Conservation (phyloP, 2,329 filamentous ascomycete species). For the Diaporthe capsici region DNA sequence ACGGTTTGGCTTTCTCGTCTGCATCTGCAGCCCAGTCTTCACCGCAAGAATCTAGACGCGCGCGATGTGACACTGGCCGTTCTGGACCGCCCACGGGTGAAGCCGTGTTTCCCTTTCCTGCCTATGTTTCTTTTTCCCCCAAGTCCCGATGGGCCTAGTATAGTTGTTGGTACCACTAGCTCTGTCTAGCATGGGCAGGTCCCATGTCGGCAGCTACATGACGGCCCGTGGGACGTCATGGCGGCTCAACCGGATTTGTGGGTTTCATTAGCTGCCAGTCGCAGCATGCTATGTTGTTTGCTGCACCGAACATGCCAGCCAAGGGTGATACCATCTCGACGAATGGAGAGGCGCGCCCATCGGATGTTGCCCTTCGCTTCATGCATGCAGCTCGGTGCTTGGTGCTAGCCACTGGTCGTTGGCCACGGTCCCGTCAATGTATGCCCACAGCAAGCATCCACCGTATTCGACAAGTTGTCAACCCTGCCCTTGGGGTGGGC, state of each 20-base stretch:
- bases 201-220: not conserved
- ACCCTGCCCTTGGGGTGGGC: not conserved
- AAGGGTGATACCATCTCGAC: not conserved
- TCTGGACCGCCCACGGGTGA: not conserved
- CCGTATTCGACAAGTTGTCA: not conserved
- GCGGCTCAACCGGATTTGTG: constrained; percentile 4
- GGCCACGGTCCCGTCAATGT: not conserved
- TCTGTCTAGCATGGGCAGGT: not conserved
- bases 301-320: not conserved
- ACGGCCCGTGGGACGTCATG: not conserved
- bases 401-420: too few relatives aligned
- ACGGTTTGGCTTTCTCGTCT: not conserved
- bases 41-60: not conserved
- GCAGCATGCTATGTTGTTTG: not conserved
- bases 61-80: not conserved
- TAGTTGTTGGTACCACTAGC: not conserved
- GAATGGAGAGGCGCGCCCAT: too few relatives aligned
- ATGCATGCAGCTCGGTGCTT: not conserved
- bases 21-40: not conserved
- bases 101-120: not conserved
- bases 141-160: not conserved
- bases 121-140: not conserved
- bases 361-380: not conserved
- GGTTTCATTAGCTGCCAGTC: not conserved
- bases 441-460: not conserved